Evolutionary conservation across 768 basidiomycete species (phyloP), one percentile per base, ranked within the genome.

Genomic region (Crassisporium funariophilum): DNA sequence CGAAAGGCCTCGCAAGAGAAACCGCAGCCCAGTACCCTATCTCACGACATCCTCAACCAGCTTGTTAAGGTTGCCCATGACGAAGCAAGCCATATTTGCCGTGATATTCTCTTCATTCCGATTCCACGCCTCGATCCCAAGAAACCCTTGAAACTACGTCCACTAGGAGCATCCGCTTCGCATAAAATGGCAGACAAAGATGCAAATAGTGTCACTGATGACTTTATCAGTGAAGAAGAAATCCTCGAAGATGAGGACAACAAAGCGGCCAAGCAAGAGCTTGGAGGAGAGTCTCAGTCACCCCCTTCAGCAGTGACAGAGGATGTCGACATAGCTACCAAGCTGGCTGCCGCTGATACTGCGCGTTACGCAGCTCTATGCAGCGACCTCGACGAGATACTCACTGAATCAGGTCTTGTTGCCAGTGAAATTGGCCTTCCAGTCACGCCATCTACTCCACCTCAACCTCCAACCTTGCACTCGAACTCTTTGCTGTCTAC

Each of bases 21-120:
- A 7, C 27, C 49, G 4, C 50, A 50, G 0, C 43, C 56, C 2
- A 48, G 50, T 4, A 35, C 8, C 2, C 21, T 57, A 5, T 29
- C 55, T 0, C 21, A 41, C 2, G 2, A 9, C 10, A 49, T 43
- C 1, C 38, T 57, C 4, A 40, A 57, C 16, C 1, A 19, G 4
- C 35, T 57, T 10, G 49, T 57, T 8, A 38, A 47, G 20, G n/a
- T 54, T 2, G 55, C 41, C 6, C 47, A 51, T 15, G 35, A 42
- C 5, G 54, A 55, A 36, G 54, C 54, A 1, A 27, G 36, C 1
- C 25, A 23, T 4, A 49, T 57, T 21, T 57, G 56, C 43, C 46
- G 41, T 11, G 46, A 57, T 6, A 8, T 57, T 21, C 49, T 54
- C 37, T 20, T 10, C 22, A 51, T 57, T 12, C 46, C 44, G 0